Conservation (phyloP, 176 grass and related monocot species). For the Oryza meridionalis region DNA sequence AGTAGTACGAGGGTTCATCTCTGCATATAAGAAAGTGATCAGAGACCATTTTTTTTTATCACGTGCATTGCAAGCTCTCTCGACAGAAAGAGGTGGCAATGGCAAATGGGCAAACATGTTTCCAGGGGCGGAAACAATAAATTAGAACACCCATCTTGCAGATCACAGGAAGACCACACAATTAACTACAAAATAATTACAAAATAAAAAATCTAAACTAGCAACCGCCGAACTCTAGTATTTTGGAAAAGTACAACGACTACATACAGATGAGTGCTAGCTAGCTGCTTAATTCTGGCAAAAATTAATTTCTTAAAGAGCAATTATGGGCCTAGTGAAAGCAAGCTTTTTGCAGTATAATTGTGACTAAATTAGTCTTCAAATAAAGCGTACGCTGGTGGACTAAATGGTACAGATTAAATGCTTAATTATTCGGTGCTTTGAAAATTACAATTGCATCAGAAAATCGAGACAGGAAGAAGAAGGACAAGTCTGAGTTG, state of each 20-base stretch:
- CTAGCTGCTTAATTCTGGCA: not conserved
- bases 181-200: not conserved
- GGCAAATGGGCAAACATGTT: slow-evolving; percentile 28
- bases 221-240: not conserved
- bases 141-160: not conserved
- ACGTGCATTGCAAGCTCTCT: slow-evolving; percentile 25
- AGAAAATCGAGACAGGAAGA: slow-evolving; percentile 34
- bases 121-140: slow-evolving; percentile 24
- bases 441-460: slow-evolving; percentile 34
- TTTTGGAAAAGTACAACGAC: not conserved
- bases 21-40: slow-evolving; percentile 36
- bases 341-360: slow-evolving; percentile 4
- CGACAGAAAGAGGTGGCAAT: slow-evolving; percentile 21
- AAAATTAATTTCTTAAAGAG: not conserved
- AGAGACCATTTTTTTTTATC: slow-evolving; percentile 6
- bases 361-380: slow-evolving; percentile 9
- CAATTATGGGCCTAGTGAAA: not conserved
- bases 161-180: not conserved
- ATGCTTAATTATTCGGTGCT: slow-evolving; percentile 34
- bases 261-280: not conserved
- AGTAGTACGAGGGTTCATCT: slow-evolving; percentile 32
- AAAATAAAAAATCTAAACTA: not conserved
- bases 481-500: slow-evolving; percentile 38
- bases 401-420: slow-evolving; percentile 4
- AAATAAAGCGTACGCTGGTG: slow-evolving; percentile 16